A percentile compares a stretch with the other conserved stretches of the same genome.
Evolutionary conservation across 176 grass and related monocot genomes (phyloP).

Genomic region (Ampelocalamus luodianensis): DNA sequence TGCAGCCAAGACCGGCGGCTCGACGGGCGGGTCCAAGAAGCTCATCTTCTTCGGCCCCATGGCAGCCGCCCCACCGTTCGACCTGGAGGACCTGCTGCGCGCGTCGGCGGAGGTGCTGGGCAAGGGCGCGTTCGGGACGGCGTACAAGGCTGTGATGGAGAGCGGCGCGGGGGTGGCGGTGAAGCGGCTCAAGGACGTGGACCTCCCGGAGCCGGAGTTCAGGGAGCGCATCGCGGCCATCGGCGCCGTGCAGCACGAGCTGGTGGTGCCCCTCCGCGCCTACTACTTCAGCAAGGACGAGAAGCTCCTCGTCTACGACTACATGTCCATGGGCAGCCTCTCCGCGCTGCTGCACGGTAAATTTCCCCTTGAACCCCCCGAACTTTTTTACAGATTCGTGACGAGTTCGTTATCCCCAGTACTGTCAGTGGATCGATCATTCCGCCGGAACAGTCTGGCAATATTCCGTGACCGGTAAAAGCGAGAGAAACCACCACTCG

Average conservation of each 20-base stretch:
- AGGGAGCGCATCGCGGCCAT: slow-evolving; percentile 84
- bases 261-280: slow-evolving; percentile 84
- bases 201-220: slow-evolving; percentile 83
- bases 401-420: slow-evolving; percentile 33
- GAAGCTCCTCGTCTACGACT: slow-evolving; percentile 95
- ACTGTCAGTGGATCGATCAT: slow-evolving; percentile 38
- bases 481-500: neutral
- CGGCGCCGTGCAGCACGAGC: slow-evolving; percentile 79
- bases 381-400: neutral
- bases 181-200: slow-evolving; percentile 97
- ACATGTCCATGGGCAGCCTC: slow-evolving; percentile 96
- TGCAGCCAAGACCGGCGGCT: slow-evolving; percentile 41
- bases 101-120: slow-evolving; percentile 97
- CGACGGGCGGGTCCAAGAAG: slow-evolving; percentile 54
- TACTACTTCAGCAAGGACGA: slow-evolving; percentile 88
- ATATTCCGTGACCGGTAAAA: slow-evolving; percentile 39
- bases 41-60: slow-evolving; percentile 79
- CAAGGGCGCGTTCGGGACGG: slow-evolving; percentile 95
- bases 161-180: slow-evolving; percentile 78
- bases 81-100: slow-evolving; percentile 94
- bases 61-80: slow-evolving; percentile 65
- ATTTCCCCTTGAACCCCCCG: neutral
- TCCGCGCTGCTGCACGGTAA: slow-evolving; percentile 96
- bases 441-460: slow-evolving; percentile 38
- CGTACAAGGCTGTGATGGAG: slow-evolving; percentile 99